Percentiles rank a stretch among this genome's conserved stretches.
phyloP scores from a whole-genome alignment of 352 stramenopile species.

The Pythium guiyangense region DNA sequence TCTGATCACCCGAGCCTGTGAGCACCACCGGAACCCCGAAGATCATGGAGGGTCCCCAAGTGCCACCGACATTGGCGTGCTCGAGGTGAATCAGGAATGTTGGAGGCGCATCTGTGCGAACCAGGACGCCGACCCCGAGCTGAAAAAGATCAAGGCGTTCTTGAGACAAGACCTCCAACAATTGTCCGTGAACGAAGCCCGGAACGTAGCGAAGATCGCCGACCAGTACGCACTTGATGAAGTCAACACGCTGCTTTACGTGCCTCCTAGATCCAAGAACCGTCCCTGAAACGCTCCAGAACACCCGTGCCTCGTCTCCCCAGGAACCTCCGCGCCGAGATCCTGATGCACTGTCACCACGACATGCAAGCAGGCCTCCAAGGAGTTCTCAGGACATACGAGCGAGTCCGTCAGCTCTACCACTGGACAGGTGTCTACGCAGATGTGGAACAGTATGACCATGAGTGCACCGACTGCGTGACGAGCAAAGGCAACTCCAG shows the following conservation, averaged over 20 bases:
- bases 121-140: neutral
- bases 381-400: neutral
- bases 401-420: neutral
- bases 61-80: no score
- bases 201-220: neutral
- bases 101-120: neutral
- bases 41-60: no score
- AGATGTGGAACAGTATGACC: neutral
- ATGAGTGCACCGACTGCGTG: neutral
- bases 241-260: neutral
- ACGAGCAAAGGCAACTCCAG: neutral
- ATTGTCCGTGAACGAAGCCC: neutral
- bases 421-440: slow-evolving; percentile 4
- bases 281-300: no score
- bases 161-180: neutral
- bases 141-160: neutral
- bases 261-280: neutral
- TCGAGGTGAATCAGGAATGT: neutral
- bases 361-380: neutral
- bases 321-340: neutral
- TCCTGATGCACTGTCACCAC: neutral
- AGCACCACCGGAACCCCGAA: no score
- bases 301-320: neutral
- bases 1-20: no score
- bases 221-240: neutral